phyloP scores from a whole-genome alignment of 2,329 filamentous ascomycete species.

The Annulohypoxylon truncatum region DNA sequence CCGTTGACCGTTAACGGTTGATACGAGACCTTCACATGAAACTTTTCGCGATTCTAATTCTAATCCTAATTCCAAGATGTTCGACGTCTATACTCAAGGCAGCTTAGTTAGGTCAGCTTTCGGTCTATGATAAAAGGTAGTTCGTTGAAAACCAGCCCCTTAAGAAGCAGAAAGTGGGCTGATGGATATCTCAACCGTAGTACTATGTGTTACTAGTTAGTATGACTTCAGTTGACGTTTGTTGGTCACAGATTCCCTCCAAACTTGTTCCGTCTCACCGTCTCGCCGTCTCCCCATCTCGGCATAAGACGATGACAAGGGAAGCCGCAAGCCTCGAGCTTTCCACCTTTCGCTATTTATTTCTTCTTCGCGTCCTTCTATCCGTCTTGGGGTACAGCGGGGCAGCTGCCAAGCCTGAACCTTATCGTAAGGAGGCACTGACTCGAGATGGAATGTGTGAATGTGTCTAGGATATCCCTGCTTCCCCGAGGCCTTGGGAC shows the following conservation, averaged over 20 bases:
- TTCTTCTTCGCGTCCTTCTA: conserved; percentile 5
- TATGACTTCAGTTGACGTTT: neutral
- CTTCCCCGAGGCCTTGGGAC: conserved; percentile 28
- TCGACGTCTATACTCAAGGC: neutral
- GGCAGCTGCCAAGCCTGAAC: conserved; percentile 19
- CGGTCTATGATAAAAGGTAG: neutral
- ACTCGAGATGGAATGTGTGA: conserved; percentile 17
- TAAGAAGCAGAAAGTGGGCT: neutral
- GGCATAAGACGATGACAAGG: neutral
- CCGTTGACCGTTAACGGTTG: neutral
- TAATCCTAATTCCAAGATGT: neutral
- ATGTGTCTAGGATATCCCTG: conserved; percentile 24
- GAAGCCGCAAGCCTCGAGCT: neutral
- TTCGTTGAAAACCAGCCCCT: neutral
- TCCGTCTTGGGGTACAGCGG: conserved; percentile 24
- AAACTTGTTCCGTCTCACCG: neutral
- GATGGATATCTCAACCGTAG: neutral
- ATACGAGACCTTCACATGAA: conserved; percentile 17
- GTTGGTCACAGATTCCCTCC: neutral
- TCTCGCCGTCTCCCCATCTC: neutral
- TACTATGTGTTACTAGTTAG: neutral
- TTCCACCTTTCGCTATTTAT: conserved; percentile 1
- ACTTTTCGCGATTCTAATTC: conserved; percentile 1
- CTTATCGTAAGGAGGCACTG: conserved; percentile 10
- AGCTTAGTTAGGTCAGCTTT: neutral